Percentiles rank a stretch among this genome's conserved stretches.
phyloP scores from a whole-genome alignment of 306 rosid species.

The Ceratonia siliqua region DNA sequence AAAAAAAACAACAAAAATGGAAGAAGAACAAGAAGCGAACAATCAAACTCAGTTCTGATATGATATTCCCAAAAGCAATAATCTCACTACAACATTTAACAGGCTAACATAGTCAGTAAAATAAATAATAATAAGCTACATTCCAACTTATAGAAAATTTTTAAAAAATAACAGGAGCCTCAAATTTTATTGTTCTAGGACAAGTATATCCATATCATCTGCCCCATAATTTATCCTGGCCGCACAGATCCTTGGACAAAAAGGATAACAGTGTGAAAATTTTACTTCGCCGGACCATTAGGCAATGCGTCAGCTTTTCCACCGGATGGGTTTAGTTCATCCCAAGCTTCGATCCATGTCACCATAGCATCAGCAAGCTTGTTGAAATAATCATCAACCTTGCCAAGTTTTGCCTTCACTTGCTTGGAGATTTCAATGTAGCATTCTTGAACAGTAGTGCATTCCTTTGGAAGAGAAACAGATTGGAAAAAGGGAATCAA shows the following conservation, averaged over 20 bases:
- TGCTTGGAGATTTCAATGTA: slow-evolving; percentile 70
- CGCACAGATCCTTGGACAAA: slow-evolving; percentile 37
- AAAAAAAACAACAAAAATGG: background rate
- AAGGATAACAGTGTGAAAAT: slow-evolving; percentile 15
- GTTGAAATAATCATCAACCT: slow-evolving; percentile 66
- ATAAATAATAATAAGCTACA: slow-evolving; percentile 2
- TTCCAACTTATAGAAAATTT: background rate
- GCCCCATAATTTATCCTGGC: slow-evolving; percentile 39
- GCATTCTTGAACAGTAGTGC: slow-evolving; percentile 64
- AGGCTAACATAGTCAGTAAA: slow-evolving; percentile 17
- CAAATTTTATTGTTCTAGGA: slow-evolving; percentile 45
- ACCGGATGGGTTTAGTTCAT: slow-evolving; percentile 61
- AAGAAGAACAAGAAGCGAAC: background rate
- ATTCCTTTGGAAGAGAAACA: slow-evolving; percentile 58
- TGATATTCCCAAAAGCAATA: background rate
- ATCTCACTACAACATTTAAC: slow-evolving; percentile 26
- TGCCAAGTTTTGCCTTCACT: slow-evolving; percentile 64
- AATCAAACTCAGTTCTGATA: slow-evolving; percentile 9
- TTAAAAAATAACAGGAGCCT: background rate
- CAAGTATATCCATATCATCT: slow-evolving; percentile 34
- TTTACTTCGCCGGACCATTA: slow-evolving; percentile 44
- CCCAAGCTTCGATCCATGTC: slow-evolving; percentile 84
- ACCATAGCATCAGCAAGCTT: slow-evolving; percentile 77
- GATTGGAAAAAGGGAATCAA: slow-evolving; percentile 73
- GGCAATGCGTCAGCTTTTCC: slow-evolving; percentile 33